phyloP scores from a whole-genome alignment of 441 rosid species.

The Mallotus repandus region DNA sequence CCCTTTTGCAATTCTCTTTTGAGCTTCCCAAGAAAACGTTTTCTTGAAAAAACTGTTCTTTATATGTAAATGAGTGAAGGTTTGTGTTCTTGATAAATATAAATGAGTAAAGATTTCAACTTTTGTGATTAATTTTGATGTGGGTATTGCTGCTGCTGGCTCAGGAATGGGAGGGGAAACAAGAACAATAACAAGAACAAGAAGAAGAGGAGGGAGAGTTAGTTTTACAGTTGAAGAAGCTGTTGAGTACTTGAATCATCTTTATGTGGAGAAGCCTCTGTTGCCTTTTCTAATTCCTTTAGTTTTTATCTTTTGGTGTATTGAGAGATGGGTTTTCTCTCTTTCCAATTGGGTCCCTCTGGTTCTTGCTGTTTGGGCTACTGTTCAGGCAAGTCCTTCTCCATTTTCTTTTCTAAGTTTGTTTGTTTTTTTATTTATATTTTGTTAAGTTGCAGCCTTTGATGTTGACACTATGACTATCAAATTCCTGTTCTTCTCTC shows the following conservation, averaged over 20 bases:
- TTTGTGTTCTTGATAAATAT: background rate
- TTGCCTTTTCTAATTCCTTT: slow-evolving; percentile 57
- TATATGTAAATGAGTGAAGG: no score
- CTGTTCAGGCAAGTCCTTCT: slow-evolving; percentile 57
- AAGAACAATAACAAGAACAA: slow-evolving; percentile 32
- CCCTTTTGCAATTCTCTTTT: no score
- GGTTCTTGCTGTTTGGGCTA: slow-evolving; percentile 84
- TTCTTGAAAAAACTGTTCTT: no score
- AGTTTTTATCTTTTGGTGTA: slow-evolving; percentile 59
- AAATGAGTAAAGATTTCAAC: background rate
- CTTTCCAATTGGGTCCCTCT: slow-evolving; percentile 94
- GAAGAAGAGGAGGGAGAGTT: slow-evolving; percentile 40
- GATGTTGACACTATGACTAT: background rate
- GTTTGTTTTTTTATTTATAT: background rate
- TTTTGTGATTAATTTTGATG: background rate
- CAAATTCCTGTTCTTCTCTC: background rate
- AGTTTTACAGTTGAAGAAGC: slow-evolving; percentile 41
- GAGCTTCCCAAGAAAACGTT: no score
- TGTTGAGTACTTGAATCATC: slow-evolving; percentile 49
- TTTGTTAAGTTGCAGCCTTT: background rate
- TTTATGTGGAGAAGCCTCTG: slow-evolving; percentile 60
- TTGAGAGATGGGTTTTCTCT: slow-evolving; percentile 89
- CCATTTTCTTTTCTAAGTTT: background rate
- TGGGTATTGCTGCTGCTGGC: slow-evolving; percentile 21
- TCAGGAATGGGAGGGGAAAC: slow-evolving; percentile 34